These are phyloP conservation scores for Scedosporium aurantiacum DNA, from an alignment of 2,329 filamentous ascomycete species.

Conservation along the genomic window DNA sequence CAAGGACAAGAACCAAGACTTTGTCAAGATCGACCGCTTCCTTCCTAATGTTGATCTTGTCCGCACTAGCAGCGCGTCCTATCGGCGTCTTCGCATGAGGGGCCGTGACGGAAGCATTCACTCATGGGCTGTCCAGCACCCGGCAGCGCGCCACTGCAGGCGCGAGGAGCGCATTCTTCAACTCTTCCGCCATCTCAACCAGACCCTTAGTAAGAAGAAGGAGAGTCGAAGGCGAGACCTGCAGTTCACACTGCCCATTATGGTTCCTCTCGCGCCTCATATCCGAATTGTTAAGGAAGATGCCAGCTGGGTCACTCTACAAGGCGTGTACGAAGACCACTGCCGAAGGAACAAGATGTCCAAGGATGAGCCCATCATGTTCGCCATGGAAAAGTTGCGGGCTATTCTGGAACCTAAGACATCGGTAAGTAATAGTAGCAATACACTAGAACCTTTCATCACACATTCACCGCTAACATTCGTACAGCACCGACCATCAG, in stretches of 20 bases:
- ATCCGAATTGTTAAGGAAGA: constrained; percentile 96
- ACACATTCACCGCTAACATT: not conserved
- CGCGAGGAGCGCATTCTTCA: constrained; percentile 92
- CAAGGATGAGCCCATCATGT: constrained; percentile 92
- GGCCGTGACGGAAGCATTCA: constrained; percentile 97
- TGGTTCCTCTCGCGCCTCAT: constrained; percentile 89
- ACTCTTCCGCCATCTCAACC: constrained; percentile 95
- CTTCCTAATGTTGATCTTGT: constrained; percentile 89
- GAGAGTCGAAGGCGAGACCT: constrained; percentile 88
- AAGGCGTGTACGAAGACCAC: constrained; percentile 93
- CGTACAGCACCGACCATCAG: constrained; percentile 21
- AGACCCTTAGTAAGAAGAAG: constrained; percentile 81
- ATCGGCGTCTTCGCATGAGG: constrained; percentile 87
- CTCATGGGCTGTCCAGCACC: constrained; percentile 92
- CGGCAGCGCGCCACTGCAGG: constrained; percentile 80
- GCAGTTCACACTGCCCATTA: constrained; percentile 90
- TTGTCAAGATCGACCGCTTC: constrained; percentile 94
- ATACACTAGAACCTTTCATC: not conserved
- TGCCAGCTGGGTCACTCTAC: constrained; percentile 82
- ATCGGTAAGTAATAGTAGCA: constrained; percentile 30
- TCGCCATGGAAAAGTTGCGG: constrained; percentile 88
- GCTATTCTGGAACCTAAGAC: constrained; percentile 60
- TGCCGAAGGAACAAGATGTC: constrained; percentile 76
- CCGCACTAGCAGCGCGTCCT: constrained; percentile 79
- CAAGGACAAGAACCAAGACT: constrained; percentile 98